A percentile compares a stretch with the other conserved stretches of the same genome.
Conservation (phyloP, 768 basidiomycete species). For the Crassisporium funariophilum region DNA sequence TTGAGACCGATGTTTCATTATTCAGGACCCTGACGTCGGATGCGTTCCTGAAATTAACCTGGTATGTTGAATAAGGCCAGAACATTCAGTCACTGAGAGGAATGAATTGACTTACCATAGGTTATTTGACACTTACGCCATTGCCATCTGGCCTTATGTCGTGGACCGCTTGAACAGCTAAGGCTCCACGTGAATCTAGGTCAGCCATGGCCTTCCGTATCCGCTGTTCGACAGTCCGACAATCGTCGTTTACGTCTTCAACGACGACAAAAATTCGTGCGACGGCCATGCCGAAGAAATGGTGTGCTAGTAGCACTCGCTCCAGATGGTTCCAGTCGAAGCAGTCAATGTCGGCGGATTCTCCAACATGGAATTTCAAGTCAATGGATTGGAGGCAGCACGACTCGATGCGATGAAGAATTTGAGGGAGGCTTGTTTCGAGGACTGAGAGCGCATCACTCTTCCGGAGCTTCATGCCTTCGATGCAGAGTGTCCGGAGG, state of each 20-base stretch:
- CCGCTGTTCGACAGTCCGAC: constrained; percentile 1
- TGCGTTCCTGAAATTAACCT: too few relatives aligned
- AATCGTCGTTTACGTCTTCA: background rate
- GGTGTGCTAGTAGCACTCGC: constrained; percentile 18
- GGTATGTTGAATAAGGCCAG: too few relatives aligned
- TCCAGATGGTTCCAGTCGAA: constrained; percentile 23
- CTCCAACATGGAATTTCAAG: constrained; percentile 9
- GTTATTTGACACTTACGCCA: too few relatives aligned
- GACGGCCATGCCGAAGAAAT: constrained; percentile 25
- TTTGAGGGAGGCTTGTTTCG: constrained; percentile 13
- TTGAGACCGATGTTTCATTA: too few relatives aligned
- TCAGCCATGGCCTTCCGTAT: constrained; percentile 9
- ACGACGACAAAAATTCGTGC: constrained; percentile 13
- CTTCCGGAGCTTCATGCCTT: constrained; percentile 16
- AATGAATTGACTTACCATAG: too few relatives aligned
- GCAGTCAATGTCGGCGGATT: constrained; percentile 2
- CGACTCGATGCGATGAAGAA: constrained; percentile 27
- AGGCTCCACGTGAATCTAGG: constrained; percentile 6
- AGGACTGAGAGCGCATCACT: background rate
- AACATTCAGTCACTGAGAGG: too few relatives aligned
- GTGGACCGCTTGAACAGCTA: constrained; percentile 1
- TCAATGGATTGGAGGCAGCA: constrained; percentile 25
- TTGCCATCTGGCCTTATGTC: background rate
- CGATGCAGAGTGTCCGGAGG: constrained; percentile 19
- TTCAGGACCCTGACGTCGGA: too few relatives aligned